Evolutionary conservation across 1,284 basidiomycete genomes (phyloP), one percentile per base, ranked within the genome.

Genomic region (Sanghuangporus baumii): DNA sequence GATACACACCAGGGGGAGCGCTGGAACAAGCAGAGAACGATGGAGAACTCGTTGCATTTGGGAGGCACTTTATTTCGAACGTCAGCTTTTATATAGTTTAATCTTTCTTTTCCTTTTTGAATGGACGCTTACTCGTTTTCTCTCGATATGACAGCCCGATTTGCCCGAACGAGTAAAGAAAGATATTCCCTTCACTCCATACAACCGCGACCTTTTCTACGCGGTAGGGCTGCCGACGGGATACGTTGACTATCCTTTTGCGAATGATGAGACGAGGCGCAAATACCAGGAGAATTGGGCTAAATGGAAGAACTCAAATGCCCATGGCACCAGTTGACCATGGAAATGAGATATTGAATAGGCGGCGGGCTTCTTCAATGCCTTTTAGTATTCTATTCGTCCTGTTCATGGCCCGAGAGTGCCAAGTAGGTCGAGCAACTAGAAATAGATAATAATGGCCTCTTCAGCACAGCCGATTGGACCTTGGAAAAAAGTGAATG

Each of bases 61-160:
- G 81, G 1, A 71, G 81, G 34, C 69, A 69, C 59, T 86, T 79
- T 66, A 81, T 84, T 65, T 71, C 78, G 5, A 81, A 81, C 64
- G 78, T 81, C 66, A 66, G 76, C 67, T 11, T 40, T n/a, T 31
- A 40, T 60, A 31, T 18, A 40, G 6, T 47, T 18, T 47, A 3
- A 26, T 43, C 8, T 16, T 46, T 31, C 14, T 41, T 38, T 23
- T 23, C 3, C n/a, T 40, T 57, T 6, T 18, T 16, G 26, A 31
- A 4, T 31, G 26, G 3, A 31, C 40, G 18, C 43, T 37, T 26
- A 40, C 43, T n/a, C 1, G 23, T 48, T 48, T 26, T 46, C 23
- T 37, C 36, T 55, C 36, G 31, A 38, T 23, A 16, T 23, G 16
- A 18, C 43, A 67, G 66, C 66, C 66, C 38, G 66, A 67, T 26